Evolutionary conservation across 768 basidiomycete species (phyloP).

Genomic region (Leccinum boreale): DNA sequence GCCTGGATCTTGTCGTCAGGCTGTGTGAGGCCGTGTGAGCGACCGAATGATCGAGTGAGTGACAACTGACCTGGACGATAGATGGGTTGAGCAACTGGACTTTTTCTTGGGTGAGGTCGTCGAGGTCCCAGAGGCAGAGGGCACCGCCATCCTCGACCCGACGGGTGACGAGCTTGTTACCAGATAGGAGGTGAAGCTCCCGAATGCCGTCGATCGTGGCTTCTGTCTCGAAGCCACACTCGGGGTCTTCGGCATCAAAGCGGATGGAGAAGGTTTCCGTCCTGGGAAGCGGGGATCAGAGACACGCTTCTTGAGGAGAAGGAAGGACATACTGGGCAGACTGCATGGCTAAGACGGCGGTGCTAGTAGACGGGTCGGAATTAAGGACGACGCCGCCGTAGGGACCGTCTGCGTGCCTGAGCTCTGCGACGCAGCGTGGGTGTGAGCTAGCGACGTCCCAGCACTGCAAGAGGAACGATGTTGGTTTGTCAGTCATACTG

Average conservation of each 20-base stretch:
- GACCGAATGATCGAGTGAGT: not conserved
- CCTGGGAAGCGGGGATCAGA: constrained; percentile 20
- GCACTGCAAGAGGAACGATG: constrained; percentile 44
- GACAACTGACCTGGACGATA: constrained; percentile 28
- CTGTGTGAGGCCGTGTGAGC: not conserved
- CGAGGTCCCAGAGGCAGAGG: constrained; percentile 37
- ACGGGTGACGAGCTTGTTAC: constrained; percentile 38
- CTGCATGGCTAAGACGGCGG: constrained; percentile 41
- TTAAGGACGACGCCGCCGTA: constrained; percentile 49
- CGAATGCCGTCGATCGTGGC: constrained; percentile 32
- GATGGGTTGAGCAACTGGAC: constrained; percentile 37
- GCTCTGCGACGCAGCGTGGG: constrained; percentile 43
- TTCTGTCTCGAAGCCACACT: constrained; percentile 35
- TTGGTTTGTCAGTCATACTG: constrained; percentile 22
- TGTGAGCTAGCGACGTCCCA: constrained; percentile 46
- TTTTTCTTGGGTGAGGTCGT: constrained; percentile 26
- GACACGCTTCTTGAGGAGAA: not conserved
- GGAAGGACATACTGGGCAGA: constrained; percentile 36
- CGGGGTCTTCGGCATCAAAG: constrained; percentile 33
- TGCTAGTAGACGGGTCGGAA: constrained; percentile 29
- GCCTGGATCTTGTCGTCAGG: constrained; percentile 41
- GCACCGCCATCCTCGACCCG: constrained; percentile 25
- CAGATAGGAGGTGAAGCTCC: constrained; percentile 36
- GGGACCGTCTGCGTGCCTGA: constrained; percentile 29
- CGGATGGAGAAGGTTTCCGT: constrained; percentile 43